These are phyloP conservation scores for Akebia trifoliata DNA, from an alignment of 164 flowering plant species.

Conservation along the genomic window DNA sequence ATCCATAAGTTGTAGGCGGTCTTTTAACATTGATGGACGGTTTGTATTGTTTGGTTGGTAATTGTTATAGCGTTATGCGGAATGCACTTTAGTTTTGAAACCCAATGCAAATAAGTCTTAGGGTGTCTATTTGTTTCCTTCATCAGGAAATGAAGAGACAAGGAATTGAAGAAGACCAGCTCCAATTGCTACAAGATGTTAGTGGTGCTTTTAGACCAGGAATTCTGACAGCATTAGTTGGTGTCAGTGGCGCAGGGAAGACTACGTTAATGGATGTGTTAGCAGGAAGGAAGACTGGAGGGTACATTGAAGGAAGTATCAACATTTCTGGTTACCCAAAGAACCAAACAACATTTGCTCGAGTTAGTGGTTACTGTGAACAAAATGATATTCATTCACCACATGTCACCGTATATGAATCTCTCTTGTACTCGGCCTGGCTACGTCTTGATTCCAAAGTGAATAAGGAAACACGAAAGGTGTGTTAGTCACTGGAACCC, in stretches of 20 bases:
- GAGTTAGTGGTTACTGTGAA: constrained; percentile 23
- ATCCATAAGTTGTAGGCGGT: too few relatives aligned
- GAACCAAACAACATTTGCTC: constrained; percentile 14
- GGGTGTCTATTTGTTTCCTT: background rate
- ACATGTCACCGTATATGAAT: constrained; percentile 1
- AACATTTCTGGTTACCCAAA: constrained; percentile 8
- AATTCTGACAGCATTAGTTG: constrained; percentile 7
- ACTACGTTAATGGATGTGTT: constrained; percentile 10
- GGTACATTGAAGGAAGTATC: constrained; percentile 4
- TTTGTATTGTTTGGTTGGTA: background rate
- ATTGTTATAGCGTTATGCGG: background rate
- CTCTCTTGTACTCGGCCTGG: background rate
- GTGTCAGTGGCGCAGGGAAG: constrained; percentile 10
- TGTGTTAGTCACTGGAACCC: background rate
- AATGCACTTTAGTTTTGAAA: background rate
- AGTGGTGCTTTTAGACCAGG: constrained; percentile 8
- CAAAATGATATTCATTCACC: constrained; percentile 7
- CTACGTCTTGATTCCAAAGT: background rate
- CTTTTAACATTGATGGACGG: too few relatives aligned
- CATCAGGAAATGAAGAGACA: constrained; percentile 8
- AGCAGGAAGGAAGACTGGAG: constrained; percentile 8
- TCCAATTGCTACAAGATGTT: constrained; percentile 1
- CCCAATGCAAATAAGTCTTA: background rate
- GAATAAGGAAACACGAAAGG: background rate
- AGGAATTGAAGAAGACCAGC: constrained; percentile 2